Percentiles rank a stretch among this genome's conserved stretches.
Evolutionary conservation across 306 rosid genomes (phyloP).

Genomic region (Abrus precatorius): DNA sequence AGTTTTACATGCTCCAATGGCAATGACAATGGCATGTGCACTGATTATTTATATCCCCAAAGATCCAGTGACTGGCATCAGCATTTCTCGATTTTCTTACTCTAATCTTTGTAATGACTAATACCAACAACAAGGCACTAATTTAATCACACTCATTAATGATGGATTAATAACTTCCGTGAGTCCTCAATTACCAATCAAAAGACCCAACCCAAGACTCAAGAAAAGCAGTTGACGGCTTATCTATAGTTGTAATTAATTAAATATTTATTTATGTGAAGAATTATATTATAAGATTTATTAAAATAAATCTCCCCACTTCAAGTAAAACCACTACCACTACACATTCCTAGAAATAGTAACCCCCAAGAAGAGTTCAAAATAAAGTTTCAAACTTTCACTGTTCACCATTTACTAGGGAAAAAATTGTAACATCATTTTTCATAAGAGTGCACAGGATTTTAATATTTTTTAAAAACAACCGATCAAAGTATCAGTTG

Average conservation of each 20-base stretch:
- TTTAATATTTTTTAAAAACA: not conserved
- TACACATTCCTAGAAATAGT: not conserved
- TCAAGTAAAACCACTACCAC: not conserved
- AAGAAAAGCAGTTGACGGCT: too few relatives aligned
- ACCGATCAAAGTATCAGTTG: slow-evolving; percentile 18
- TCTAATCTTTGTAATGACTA: not conserved
- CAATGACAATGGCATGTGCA: not conserved
- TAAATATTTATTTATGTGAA: too few relatives aligned
- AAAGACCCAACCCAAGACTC: not conserved
- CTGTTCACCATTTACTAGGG: not conserved
- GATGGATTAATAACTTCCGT: not conserved
- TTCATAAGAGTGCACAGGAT: slow-evolving; percentile 22
- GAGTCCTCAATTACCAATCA: not conserved
- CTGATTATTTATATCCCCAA: not conserved
- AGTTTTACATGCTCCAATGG: not conserved
- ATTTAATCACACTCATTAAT: not conserved
- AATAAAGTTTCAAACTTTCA: slow-evolving; percentile 28
- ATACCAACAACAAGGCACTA: too few relatives aligned
- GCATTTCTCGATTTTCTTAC: not conserved
- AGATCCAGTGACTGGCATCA: slow-evolving; percentile 4
- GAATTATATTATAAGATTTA: too few relatives aligned
- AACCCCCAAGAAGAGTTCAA: slow-evolving; percentile 13
- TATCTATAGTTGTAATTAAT: too few relatives aligned
- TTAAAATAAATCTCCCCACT: too few relatives aligned
- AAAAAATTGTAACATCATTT: slow-evolving; percentile 13